A percentile compares a stretch with the other conserved stretches of the same genome.
Conservation (phyloP, 306 rosid genomes). For the Betula pendula region DNA sequence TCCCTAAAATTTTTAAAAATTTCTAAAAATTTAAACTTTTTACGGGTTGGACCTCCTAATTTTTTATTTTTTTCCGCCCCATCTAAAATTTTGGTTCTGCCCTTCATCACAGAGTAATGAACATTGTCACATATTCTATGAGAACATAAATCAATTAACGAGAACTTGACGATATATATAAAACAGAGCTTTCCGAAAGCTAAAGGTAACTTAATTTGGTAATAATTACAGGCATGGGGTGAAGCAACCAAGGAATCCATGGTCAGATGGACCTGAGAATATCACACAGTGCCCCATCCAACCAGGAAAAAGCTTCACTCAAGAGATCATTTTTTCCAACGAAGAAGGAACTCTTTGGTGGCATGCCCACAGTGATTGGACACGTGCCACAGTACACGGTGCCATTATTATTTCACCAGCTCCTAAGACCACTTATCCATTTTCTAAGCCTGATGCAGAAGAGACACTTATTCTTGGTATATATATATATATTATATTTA, state of each 20-base stretch:
- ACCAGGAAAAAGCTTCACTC: neutral
- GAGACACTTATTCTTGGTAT: neutral
- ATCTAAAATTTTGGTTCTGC: too few species aligned
- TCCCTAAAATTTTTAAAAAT: too few species aligned
- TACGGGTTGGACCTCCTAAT: too few species aligned
- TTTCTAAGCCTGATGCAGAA: neutral
- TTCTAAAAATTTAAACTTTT: too few species aligned
- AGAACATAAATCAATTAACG: too few species aligned
- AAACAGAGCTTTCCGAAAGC: too few species aligned
- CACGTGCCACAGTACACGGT: conserved; percentile 2
- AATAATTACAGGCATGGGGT: conserved; percentile 6
- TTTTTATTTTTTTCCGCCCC: too few species aligned
- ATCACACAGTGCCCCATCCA: conserved; percentile 1
- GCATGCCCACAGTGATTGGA: conserved; percentile 10
- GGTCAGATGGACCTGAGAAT: conserved; percentile 13
- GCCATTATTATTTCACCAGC: neutral
- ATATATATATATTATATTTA: neutral
- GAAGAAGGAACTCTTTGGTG: conserved; percentile 16
- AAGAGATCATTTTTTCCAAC: neutral
- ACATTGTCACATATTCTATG: too few species aligned
- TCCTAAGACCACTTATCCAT: neutral
- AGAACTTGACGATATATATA: too few species aligned
- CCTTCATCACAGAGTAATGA: too few species aligned
- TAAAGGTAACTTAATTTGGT: neutral
- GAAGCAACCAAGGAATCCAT: conserved; percentile 3